Base-by-base conservation (phyloP, 495 filamentous ascomycete genomes). In the Parmelia sp. region DNA sequence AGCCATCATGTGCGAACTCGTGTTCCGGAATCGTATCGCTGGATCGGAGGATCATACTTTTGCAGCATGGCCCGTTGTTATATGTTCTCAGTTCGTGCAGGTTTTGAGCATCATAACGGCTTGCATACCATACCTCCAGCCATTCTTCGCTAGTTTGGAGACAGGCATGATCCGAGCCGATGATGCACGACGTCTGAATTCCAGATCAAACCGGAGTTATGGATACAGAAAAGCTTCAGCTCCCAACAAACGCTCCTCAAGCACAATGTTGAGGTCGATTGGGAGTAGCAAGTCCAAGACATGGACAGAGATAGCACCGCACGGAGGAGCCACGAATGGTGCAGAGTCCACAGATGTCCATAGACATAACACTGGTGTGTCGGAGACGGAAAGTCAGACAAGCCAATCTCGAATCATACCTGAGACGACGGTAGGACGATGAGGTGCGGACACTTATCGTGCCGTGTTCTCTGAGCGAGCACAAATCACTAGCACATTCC, bases 131-230 rank as follows among this genome's bases (percentile, higher is more conserved):
- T 68, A 60, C 29, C 66, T 68, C 59, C 65, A 68, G 27, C 59
- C 51, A 5, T 59, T 68, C 62, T 36, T 68, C 37, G 58, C 65
- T 27, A 58, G 51, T 7, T 29, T 68, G 12, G 66, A 68, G 35
- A 65, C 66, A 14, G 66, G 66, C 58, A 65, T 68, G 66, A 57
- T 68, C 31, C 39, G 66, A 23, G 55, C 63, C 36, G 66, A 65
- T 45, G 61, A 45, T n/a, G n/a, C 19, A 45, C 14, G 42, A 23
- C 14, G 42, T n/a, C 14, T 45, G 14, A 9, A 14, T 17, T 45
- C 42, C 15, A 45, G 42, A 45, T 45, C 42, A 21, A 2, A 3
- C 19, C 17, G 40, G 40, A 42, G 9, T 15, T n/a, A 45, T 45
- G 17, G 42, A 45, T n/a, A 21, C 17, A 8, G 19, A 45, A 45